A percentile compares a stretch with the other conserved stretches of the same genome.
Conservation (phyloP, 2,329 filamentous ascomycete genomes). For the Incumbomyces delicatus region DNA sequence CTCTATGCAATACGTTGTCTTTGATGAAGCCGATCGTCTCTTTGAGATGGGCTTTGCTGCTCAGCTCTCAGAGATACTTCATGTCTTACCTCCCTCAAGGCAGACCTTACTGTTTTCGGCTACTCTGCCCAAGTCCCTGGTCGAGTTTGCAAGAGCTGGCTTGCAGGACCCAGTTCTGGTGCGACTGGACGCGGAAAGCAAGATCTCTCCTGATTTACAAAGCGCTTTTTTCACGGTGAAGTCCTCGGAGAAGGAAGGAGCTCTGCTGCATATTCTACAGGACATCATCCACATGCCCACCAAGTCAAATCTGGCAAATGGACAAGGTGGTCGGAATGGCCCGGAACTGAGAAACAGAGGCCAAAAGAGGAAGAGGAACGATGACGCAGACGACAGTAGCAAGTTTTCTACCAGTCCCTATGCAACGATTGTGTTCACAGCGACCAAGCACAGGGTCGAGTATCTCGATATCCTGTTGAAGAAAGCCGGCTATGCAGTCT, state of each 20-base stretch:
- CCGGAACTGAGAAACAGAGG: slow-evolving; percentile 34
- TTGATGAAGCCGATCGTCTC: slow-evolving; percentile 91
- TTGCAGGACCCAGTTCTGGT: slow-evolving; percentile 86
- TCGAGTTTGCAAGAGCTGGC: slow-evolving; percentile 90
- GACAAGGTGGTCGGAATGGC: slow-evolving; percentile 29
- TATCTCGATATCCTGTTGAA: slow-evolving; percentile 77
- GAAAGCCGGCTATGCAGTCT: slow-evolving; percentile 74
- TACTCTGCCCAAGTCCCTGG: slow-evolving; percentile 83
- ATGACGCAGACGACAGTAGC: slow-evolving; percentile 40
- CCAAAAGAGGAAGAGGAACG: slow-evolving; percentile 40
- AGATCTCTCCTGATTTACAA: slow-evolving; percentile 91
- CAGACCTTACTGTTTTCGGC: slow-evolving; percentile 94
- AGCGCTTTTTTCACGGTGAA: slow-evolving; percentile 93
- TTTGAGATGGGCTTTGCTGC: slow-evolving; percentile 98
- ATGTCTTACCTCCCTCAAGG: slow-evolving; percentile 70
- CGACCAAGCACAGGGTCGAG: slow-evolving; percentile 96
- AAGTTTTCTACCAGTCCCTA: slow-evolving; percentile 52
- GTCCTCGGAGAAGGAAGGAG: slow-evolving; percentile 85
- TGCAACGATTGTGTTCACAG: slow-evolving; percentile 89
- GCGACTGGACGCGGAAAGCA: slow-evolving; percentile 84
- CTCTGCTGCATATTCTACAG: slow-evolving; percentile 76
- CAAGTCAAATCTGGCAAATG: slow-evolving; percentile 30
- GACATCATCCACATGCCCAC: slow-evolving; percentile 87
- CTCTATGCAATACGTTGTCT: slow-evolving; percentile 87
- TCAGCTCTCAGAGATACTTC: slow-evolving; percentile 84